phyloP scores from a whole-genome alignment of 345 rosid genomes.

The Brassica juncea region DNA sequence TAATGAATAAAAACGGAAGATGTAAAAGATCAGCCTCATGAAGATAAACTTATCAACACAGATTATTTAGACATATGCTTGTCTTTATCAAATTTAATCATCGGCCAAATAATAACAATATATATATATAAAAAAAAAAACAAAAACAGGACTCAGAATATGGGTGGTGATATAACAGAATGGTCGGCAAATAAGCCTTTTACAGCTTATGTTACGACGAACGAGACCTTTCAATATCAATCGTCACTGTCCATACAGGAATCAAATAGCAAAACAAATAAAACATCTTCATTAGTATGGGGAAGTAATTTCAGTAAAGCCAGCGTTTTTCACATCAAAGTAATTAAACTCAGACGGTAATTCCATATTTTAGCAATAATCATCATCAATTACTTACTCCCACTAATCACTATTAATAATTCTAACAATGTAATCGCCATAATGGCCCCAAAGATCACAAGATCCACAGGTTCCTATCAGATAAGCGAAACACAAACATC shows the following conservation, averaged over 20 bases:
- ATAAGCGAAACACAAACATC: conserved; percentile 49
- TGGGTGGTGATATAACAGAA: conserved; percentile 3
- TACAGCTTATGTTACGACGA: conserved; percentile 5
- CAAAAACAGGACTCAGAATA: neutral
- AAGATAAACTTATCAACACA: too few species aligned
- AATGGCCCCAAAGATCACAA: conserved; percentile 42
- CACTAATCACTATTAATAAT: neutral
- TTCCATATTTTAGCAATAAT: conserved; percentile 56
- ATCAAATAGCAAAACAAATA: too few species aligned
- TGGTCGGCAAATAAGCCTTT: neutral
- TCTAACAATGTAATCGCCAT: conserved; percentile 33
- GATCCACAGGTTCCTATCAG: conserved; percentile 70
- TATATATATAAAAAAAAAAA: too few species aligned
- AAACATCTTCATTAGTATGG: too few species aligned
- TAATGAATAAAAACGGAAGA: too few species aligned
- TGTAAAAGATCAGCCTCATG: too few species aligned
- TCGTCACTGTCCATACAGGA: neutral
- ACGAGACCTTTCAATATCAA: neutral
- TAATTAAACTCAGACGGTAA: conserved; percentile 71
- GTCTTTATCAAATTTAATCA: too few species aligned
- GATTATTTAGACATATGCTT: too few species aligned
- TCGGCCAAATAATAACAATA: too few species aligned
- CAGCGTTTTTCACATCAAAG: conserved; percentile 38
- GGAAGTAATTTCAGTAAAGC: conserved; percentile 23
- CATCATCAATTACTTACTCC: neutral